Conservation (phyloP, 306 rosid species). For the Rosa multiflora region DNA sequence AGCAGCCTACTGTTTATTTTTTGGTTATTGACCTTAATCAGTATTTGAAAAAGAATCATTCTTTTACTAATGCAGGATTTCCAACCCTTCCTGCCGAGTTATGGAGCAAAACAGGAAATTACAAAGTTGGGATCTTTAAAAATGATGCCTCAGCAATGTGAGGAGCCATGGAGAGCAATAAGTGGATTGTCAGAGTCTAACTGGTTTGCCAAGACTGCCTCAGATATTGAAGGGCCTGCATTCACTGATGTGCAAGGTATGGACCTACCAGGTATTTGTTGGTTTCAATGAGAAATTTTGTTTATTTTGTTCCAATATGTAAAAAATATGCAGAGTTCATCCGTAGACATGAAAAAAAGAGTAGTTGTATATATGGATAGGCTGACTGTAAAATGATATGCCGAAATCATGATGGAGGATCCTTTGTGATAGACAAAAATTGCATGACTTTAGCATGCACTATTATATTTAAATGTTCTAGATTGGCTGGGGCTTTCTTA, state of each 20-base stretch:
- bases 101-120: slow-evolving; percentile 41
- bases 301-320: background rate
- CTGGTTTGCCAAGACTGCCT: slow-evolving; percentile 38
- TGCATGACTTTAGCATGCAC: background rate
- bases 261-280: slow-evolving; percentile 21
- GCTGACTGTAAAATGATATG: background rate
- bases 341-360: background rate
- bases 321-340: background rate
- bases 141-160: slow-evolving; percentile 34
- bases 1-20: background rate
- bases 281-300: background rate
- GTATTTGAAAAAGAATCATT: background rate
- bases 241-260: slow-evolving; percentile 53
- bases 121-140: slow-evolving; percentile 49
- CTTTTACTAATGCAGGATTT: slow-evolving; percentile 47
- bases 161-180: slow-evolving; percentile 40
- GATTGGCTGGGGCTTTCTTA: background rate
- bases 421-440: background rate
- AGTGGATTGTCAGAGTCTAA: slow-evolving; percentile 40
- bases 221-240: slow-evolving; percentile 41
- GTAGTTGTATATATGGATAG: background rate
- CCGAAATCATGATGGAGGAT: background rate
- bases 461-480: background rate
- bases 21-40: background rate
- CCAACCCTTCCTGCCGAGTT: slow-evolving; percentile 43